Base-by-base conservation (phyloP, 805 yeast species). In the Nakazawaea populi region DNA sequence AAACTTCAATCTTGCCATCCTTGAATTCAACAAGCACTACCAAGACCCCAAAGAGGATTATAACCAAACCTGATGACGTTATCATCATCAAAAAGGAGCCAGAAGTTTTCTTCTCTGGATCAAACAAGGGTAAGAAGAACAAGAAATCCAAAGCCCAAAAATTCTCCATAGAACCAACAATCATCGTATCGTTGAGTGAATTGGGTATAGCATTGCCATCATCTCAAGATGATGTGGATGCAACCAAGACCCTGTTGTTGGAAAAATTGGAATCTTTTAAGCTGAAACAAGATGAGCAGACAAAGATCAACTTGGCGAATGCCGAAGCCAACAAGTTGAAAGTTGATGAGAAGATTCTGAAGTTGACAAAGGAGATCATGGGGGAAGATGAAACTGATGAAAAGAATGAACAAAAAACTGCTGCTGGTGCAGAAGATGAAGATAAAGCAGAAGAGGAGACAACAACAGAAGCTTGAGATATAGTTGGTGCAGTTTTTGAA, bases 191-290 rank as follows among this genome's bases (percentile, higher is more conserved):
- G 49, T 79, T 94, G 60, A 76, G 88, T 55, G 86, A 86, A 62
- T 79, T 92, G 63, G 82, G 83, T 51, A 78, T 92, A 56, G 74
- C 86, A 44, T 79, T 91, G 55, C 99, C 99, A 65, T 75, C 85
- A 54, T 77, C 83, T 59, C 71, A 79, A 56, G 94, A 83, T 14
- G 92, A 87, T 49, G 82, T 85, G 57, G 75, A 85, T 34, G 69
- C 70, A 43, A 80, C 92, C 55, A 68, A 43, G 41, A 40, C 36
- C 7, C 35, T 10, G 18, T 49, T 49, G 41, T 27, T 34, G 18
- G 48, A 38, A 27, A 90, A 94, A 68, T 79, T 88, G 63, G 74
- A 72, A 52, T 82, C 82, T 56, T 87, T 80, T 71, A 72, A 77
- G 67, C 74, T 76, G 46, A 82, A 83, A 70, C 96, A 89, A 73